Evolutionary conservation across 441 rosid genomes (phyloP).

Genomic region (Brassica balearica): DNA sequence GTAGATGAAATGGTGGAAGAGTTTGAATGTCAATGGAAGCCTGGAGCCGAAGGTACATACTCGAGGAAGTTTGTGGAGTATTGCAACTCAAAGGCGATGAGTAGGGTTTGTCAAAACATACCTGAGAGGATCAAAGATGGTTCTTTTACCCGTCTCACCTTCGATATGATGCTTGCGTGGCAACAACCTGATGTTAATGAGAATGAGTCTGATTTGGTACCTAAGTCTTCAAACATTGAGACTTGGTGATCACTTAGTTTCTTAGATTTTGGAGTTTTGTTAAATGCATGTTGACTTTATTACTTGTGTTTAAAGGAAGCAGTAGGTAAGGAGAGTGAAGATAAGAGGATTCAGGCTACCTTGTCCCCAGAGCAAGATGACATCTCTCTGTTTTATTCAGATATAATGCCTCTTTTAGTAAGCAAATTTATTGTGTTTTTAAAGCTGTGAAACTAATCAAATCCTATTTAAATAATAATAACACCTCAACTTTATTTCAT

Average conservation of each 20-base stretch:
- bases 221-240: not conserved
- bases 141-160: conserved; percentile 70
- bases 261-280: not conserved
- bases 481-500: not conserved
- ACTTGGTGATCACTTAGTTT: not conserved
- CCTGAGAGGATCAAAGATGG: conserved; percentile 70
- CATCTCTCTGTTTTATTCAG: conserved; percentile 80
- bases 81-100: conserved; percentile 61
- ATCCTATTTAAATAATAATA: too few species aligned
- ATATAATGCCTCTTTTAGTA: conserved; percentile 96
- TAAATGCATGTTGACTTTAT: not conserved
- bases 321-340: conserved; percentile 69
- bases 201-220: conserved; percentile 52
- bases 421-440: conserved; percentile 32
- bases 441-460: not conserved
- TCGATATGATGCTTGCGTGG: conserved; percentile 94
- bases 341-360: conserved; percentile 47
- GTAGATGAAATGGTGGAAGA: conserved; percentile 40
- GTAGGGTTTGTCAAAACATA: conserved; percentile 53
- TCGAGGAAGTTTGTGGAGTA: conserved; percentile 74
- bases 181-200: conserved; percentile 63
- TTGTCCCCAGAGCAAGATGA: conserved; percentile 66
- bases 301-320: conserved; percentile 53
- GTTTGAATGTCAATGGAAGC: conserved; percentile 54
- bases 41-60: conserved; percentile 52